These are phyloP conservation scores for Pseudogymnoascus sp. DNA, from an alignment of 2,329 filamentous ascomycete genomes.

Conservation along the genomic window DNA sequence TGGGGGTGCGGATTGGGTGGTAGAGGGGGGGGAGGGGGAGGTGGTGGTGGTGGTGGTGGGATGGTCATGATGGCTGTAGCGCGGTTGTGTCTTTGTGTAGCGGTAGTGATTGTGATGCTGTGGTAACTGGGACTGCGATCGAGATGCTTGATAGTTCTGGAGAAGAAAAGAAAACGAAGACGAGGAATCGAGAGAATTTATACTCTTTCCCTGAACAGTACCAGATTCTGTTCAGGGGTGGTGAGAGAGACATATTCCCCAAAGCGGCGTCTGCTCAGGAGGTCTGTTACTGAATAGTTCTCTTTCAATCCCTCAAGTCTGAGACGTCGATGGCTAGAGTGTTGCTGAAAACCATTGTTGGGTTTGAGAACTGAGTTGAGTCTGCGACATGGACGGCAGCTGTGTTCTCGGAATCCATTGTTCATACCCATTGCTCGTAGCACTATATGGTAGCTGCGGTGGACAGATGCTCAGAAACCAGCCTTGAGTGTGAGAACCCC, in stretches of 20 bases:
- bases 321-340: too few relatives aligned
- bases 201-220: background rate
- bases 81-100: background rate
- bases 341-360: too few relatives aligned
- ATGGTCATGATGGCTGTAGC: background rate
- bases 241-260: background rate
- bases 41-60: background rate
- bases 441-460: background rate
- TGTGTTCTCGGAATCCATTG: background rate
- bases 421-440: background rate
- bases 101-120: background rate
- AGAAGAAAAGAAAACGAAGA: background rate
- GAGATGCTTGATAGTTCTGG: background rate
- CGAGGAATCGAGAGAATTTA: background rate
- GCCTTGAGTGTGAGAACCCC: background rate
- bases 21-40: background rate
- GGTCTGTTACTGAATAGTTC: too few relatives aligned
- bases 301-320: too few relatives aligned
- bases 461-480: background rate
- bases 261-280: too few relatives aligned
- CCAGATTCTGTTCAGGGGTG: background rate
- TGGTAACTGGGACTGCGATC: background rate
- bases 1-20: too few relatives aligned
- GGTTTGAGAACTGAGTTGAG: too few relatives aligned
- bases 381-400: background rate